Base-by-base conservation (phyloP, 805 yeast species). In the Kodamaea sagamina region DNA sequence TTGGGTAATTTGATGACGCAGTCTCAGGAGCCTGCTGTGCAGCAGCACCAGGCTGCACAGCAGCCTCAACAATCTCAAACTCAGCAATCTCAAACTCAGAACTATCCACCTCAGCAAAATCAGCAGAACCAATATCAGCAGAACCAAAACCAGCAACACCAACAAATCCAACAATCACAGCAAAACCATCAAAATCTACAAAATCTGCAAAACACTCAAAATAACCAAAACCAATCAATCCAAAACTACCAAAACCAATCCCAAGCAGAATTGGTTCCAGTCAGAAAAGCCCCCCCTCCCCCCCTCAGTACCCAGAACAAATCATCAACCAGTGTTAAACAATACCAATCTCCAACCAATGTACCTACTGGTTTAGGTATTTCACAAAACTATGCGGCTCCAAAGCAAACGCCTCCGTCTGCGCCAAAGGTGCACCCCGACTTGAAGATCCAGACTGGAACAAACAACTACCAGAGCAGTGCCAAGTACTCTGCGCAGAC, bases 221-320 rank as follows among this genome's bases (percentile, higher is more conserved):
- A 26, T 15, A 37, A 8, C 9, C 31, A 24, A n/a, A 29, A 36
- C 10, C 55, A 57, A 12, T 46, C 58, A 4, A 47, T 47, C 9
- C 39, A 44, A 6, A 29, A 15, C 19, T 15, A 24, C 15, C 25
- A 35, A n/a, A 12, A 35, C 8, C 36, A 42, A 29, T 31, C 44
- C 8, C 34, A 46, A n/a, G 38, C 46, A 28, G 49, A 53, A 22
- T 53, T 77, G 44, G 61, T 72, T 2, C 82, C 83, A 6, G 63
- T 63, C 51, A 69, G 84, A 61, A 70, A 67, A 45, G 82, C 84
- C 1, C 84, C 84, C 4, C 71, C 79, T 5, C 82, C 82, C 2
- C 82, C 81, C 9, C 26, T 32, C 10, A 24, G 24, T 26, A 29
- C 42, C 6, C 36, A 39, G 9, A 31, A 25, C 28, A 35, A 35